A percentile compares a stretch with the other conserved stretches of the same genome.
phyloP scores from a whole-genome alignment of 805 yeast species.

The Jamesozyma jinghongensis region DNA sequence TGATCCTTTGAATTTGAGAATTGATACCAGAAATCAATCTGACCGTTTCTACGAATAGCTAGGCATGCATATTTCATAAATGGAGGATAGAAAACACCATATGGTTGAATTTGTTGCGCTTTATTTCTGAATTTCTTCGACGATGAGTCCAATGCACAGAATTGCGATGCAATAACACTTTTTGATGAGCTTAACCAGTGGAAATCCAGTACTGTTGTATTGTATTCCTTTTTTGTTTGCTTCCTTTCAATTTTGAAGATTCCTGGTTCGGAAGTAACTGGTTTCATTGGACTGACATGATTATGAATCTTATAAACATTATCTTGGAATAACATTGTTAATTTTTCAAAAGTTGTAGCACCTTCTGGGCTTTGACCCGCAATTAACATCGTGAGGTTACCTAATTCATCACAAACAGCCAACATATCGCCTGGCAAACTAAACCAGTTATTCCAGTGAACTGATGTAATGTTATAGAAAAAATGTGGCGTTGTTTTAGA shows the following conservation, averaged over 20 bases:
- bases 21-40: constrained; percentile 32
- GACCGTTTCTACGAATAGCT: constrained; percentile 29
- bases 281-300: constrained; percentile 21
- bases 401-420: constrained; percentile 65
- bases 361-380: constrained; percentile 40
- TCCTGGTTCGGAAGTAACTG: constrained; percentile 33
- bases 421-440: constrained; percentile 59
- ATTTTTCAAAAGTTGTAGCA: constrained; percentile 26
- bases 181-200: constrained; percentile 35
- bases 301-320: constrained; percentile 27
- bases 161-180: constrained; percentile 25
- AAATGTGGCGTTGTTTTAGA: constrained; percentile 20
- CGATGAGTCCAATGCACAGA: constrained; percentile 25
- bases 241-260: constrained; percentile 31
- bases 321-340: constrained; percentile 33
- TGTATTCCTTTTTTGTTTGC: constrained; percentile 30
- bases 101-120: constrained; percentile 29
- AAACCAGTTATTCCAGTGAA: constrained; percentile 60
- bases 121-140: constrained; percentile 24
- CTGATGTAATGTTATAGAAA: constrained; percentile 34
- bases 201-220: constrained; percentile 34
- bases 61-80: constrained; percentile 31
- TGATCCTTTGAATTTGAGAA: constrained; percentile 32
- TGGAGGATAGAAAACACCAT: constrained; percentile 31
- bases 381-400: constrained; percentile 50